Conservation (phyloP, 2,329 filamentous ascomycete genomes). For the Cladorrhinum sp. region DNA sequence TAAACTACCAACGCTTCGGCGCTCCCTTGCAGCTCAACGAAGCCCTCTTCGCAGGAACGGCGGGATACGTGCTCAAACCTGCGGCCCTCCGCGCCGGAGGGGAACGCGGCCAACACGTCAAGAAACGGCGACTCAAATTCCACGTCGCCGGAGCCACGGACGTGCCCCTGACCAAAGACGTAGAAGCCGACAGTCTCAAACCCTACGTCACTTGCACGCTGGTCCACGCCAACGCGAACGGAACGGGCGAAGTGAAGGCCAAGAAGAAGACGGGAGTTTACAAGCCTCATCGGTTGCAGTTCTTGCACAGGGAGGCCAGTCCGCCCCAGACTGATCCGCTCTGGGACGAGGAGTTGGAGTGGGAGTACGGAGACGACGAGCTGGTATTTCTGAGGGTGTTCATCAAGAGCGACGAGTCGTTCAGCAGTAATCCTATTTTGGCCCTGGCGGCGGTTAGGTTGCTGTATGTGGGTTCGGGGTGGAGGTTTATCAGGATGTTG, state of each 20-base stretch:
- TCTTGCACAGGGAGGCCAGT: constrained; percentile 44
- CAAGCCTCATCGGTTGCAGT: constrained; percentile 46
- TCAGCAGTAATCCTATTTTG: constrained; percentile 59
- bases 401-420: constrained; percentile 65
- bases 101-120: background rate
- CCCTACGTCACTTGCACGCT: constrained; percentile 66
- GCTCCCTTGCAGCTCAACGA: constrained; percentile 66
- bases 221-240: constrained; percentile 53
- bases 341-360: constrained; percentile 64
- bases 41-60: constrained; percentile 62
- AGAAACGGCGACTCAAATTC: constrained; percentile 32
- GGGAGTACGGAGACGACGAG: constrained; percentile 67
- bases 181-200: constrained; percentile 52
- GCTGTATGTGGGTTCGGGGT: constrained; percentile 52
- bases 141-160: constrained; percentile 62
- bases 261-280: constrained; percentile 63
- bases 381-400: constrained; percentile 61
- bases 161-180: constrained; percentile 52
- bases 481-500: constrained; percentile 63
- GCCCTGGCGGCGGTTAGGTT: constrained; percentile 60
- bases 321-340: constrained; percentile 58
- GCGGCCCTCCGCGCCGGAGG: constrained; percentile 54
- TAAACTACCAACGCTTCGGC: constrained; percentile 69
- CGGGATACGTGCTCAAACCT: constrained; percentile 65
- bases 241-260: constrained; percentile 47